Evolutionary conservation across 495 filamentous ascomycete species (phyloP).

Genomic region (Hypoxylon fragiforme): DNA sequence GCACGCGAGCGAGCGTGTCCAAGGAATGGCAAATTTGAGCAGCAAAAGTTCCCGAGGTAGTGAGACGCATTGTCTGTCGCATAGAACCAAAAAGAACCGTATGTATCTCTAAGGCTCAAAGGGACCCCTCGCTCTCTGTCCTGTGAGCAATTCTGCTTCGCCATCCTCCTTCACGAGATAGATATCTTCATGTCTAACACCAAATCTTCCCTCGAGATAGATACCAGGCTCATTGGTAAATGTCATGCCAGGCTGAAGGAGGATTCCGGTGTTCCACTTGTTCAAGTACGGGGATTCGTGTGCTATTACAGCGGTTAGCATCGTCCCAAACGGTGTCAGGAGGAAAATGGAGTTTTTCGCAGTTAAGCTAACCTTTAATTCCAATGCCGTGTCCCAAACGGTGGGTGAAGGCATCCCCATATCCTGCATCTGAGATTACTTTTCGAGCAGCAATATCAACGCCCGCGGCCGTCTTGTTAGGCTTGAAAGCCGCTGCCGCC

Average conservation of each 20-base stretch:
- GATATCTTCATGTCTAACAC: slow-evolving; percentile 58
- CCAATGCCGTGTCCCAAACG: slow-evolving; percentile 61
- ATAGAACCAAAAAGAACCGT: no score
- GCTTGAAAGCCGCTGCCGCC: slow-evolving; percentile 45
- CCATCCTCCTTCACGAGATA: slow-evolving; percentile 51
- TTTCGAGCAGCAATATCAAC: slow-evolving; percentile 58
- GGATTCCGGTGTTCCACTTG: slow-evolving; percentile 50
- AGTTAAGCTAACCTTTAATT: slow-evolving; percentile 52
- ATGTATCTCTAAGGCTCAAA: slow-evolving; percentile 52
- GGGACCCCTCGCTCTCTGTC: slow-evolving; percentile 45
- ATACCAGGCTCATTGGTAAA: slow-evolving; percentile 61
- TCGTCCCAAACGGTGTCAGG: neutral
- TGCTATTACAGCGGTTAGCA: slow-evolving; percentile 35
- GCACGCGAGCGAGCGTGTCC: no score
- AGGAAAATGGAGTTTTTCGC: neutral
- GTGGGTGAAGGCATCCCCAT: slow-evolving; percentile 57
- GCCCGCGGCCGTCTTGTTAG: slow-evolving; percentile 51
- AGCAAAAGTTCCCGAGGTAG: no score
- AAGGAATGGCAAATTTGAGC: no score
- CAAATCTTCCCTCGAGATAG: slow-evolving; percentile 57
- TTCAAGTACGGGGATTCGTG: slow-evolving; percentile 61
- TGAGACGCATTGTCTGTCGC: no score
- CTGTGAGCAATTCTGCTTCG: slow-evolving; percentile 52
- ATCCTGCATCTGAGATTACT: slow-evolving; percentile 55
- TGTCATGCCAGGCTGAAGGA: slow-evolving; percentile 53